Percentiles rank a stretch among this genome's conserved stretches.
phyloP scores from a whole-genome alignment of 306 rosid species.

The Vigna mungo region DNA sequence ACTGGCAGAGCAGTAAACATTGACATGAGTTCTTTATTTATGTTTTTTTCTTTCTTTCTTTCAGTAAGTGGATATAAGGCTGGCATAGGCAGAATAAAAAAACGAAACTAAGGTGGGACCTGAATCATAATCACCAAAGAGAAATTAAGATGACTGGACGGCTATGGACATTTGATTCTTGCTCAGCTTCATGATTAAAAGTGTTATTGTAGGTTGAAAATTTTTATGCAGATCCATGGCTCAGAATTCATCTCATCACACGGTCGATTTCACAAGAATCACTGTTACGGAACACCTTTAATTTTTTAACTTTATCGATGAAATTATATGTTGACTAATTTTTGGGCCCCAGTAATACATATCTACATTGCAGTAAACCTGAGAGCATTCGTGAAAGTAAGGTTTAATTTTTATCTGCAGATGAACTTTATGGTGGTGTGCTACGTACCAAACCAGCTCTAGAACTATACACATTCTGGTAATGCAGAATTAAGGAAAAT shows the following conservation, averaged over 20 bases:
- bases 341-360: constrained; percentile 32
- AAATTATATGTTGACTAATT: constrained; percentile 40
- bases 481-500: neutral
- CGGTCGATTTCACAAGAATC: constrained; percentile 35
- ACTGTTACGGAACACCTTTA: constrained; percentile 34
- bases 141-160: constrained; percentile 64
- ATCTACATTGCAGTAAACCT: constrained; percentile 1
- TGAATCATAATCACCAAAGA: constrained; percentile 59
- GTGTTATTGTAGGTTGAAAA: constrained; percentile 45
- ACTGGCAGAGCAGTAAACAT: neutral
- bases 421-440: neutral
- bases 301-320: constrained; percentile 32
- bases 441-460: neutral
- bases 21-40: neutral
- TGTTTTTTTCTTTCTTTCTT: neutral
- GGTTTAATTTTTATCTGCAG: constrained; percentile 38
- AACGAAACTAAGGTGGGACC: constrained; percentile 59
- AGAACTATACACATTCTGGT: neutral
- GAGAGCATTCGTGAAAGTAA: neutral
- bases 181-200: constrained; percentile 53
- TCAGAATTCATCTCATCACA: constrained; percentile 45
- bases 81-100: constrained; percentile 51
- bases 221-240: constrained; percentile 45
- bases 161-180: constrained; percentile 54
- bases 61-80: constrained; percentile 52